phyloP scores from a whole-genome alignment of 2,329 filamentous ascomycete species.

The Fusarium staphyleae region DNA sequence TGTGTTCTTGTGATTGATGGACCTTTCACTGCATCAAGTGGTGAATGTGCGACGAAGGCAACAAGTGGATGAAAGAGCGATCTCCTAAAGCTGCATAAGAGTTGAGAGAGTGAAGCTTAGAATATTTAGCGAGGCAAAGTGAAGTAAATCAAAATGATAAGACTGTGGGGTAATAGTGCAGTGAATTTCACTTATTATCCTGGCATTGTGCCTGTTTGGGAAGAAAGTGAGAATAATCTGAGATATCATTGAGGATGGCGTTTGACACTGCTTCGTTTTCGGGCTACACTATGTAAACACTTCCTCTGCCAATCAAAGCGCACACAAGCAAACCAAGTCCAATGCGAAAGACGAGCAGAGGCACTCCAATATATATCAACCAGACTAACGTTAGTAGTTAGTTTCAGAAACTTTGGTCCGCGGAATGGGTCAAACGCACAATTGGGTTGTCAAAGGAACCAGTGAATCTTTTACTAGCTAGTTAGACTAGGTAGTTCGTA shows the following conservation, averaged over 20 bases:
- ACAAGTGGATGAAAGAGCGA: neutral
- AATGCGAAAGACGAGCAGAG: no score
- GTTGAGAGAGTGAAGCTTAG: neutral
- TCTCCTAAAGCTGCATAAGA: neutral
- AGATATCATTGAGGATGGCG: neutral
- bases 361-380: no score
- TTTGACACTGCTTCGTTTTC: neutral
- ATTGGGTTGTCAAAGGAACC: no score
- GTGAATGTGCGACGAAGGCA: neutral
- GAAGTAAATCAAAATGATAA: neutral
- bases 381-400: no score
- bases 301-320: no score
- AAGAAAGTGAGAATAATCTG: neutral
- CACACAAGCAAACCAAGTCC: no score
- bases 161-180: neutral
- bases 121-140: neutral
- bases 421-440: no score
- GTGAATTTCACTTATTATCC: neutral
- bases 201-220: slow-evolving; percentile 1
- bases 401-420: no score
- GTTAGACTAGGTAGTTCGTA: no score
- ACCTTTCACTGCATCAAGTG: neutral
- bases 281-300: no score
- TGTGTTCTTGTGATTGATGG: neutral
- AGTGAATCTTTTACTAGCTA: no score